phyloP scores from a whole-genome alignment of 768 basidiomycete genomes.

The Pholiota conissans region DNA sequence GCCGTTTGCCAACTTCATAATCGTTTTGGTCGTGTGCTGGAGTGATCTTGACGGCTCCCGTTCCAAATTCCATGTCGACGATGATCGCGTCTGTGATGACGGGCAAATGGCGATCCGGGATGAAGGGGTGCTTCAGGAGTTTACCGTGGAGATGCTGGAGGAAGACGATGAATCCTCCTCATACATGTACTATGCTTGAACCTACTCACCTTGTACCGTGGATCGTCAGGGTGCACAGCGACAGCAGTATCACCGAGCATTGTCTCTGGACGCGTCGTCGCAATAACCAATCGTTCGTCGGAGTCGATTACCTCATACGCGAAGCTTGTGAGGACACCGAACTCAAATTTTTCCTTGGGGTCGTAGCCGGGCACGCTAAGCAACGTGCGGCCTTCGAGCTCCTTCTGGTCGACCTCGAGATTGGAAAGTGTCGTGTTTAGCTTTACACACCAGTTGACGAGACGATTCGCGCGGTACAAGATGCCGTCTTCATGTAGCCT shows the following conservation, averaged over 20 bases:
- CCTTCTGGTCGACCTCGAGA: constrained; percentile 95
- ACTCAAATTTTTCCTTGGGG: constrained; percentile 92
- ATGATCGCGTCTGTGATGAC: constrained; percentile 85
- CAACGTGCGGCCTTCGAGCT: constrained; percentile 80
- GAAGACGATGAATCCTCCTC: neutral
- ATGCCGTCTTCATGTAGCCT: constrained; percentile 87
- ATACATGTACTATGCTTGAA: neutral
- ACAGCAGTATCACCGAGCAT: constrained; percentile 98
- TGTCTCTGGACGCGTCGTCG: constrained; percentile 97
- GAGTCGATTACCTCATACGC: constrained; percentile 89
- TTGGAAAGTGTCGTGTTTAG: constrained; percentile 98
- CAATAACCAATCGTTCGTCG: constrained; percentile 88
- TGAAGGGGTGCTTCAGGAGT: constrained; percentile 87
- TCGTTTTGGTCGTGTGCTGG: constrained; percentile 98
- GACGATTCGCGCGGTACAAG: constrained; percentile 91
- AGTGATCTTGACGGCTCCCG: constrained; percentile 98
- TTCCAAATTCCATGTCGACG: constrained; percentile 96
- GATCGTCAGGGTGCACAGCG: constrained; percentile 93
- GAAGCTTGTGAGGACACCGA: constrained; percentile 96
- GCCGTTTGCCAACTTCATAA: constrained; percentile 89
- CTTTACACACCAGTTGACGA: constrained; percentile 98
- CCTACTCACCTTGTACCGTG: constrained; percentile 69
- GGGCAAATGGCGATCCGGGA: constrained; percentile 75
- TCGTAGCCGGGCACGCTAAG: constrained; percentile 95
- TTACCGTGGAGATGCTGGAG: constrained; percentile 88